These are phyloP conservation scores for Dioscorea alata DNA, from an alignment of 106 monocot genomes.

Conservation along the genomic window DNA sequence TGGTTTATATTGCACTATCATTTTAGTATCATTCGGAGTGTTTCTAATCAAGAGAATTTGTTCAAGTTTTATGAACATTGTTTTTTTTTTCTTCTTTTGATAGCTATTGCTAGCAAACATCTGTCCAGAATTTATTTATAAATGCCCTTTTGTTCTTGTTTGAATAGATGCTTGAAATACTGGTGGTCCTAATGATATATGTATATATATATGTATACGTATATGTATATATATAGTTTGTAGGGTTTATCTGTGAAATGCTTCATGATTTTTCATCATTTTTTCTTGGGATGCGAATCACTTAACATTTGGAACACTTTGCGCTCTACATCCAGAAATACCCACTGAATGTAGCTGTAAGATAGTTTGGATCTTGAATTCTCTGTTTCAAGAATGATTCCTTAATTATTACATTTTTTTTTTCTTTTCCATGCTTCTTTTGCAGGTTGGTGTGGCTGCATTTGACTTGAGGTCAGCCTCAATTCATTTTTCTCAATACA, in stretches of 20 bases:
- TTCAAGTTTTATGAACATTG: no score
- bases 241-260: neutral
- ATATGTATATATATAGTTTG: no score
- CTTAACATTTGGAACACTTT: neutral
- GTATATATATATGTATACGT: no score
- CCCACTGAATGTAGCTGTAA: neutral
- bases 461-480: conserved; percentile 94
- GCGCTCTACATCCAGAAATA: neutral
- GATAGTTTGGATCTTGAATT: neutral
- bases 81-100: no score
- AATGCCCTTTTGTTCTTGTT: no score
- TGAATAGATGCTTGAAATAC: no score
- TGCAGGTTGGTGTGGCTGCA: conserved; percentile 92
- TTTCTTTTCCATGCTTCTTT: no score
- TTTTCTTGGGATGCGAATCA: neutral
- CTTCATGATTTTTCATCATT: neutral
- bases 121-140: no score
- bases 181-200: neutral
- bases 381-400: neutral
- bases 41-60: no score
- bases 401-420: neutral
- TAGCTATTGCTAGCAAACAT: no score
- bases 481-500: conserved; percentile 94
- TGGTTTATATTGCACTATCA: no score
- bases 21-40: no score